A percentile compares a stretch with the other conserved stretches of the same genome.
Evolutionary conservation across 495 filamentous ascomycete species (phyloP).

Genomic region (Penicillium ochrochloron): DNA sequence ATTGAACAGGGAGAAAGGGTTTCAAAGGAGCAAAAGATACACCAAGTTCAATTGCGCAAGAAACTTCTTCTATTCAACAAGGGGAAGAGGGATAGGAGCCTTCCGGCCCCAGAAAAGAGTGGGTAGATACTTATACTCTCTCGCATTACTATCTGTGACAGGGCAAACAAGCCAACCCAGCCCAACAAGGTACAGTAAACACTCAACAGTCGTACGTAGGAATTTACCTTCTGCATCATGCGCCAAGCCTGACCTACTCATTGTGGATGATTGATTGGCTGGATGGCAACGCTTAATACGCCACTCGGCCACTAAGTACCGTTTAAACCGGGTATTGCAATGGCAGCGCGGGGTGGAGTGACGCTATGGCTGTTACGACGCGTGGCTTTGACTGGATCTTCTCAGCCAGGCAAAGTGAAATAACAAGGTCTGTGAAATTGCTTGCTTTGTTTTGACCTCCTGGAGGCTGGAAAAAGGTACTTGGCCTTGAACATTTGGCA

Average conservation of each 20-base stretch:
- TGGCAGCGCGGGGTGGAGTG: constrained; percentile 2
- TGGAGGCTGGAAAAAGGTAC: not conserved
- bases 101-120: not conserved
- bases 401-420: not conserved
- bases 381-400: constrained; percentile 1
- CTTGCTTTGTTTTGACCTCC: not conserved
- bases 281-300: not conserved
- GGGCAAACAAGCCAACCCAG: not conserved
- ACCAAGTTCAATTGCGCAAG: not conserved
- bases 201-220: constrained; percentile 1
- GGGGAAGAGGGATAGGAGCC: not conserved
- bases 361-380: constrained; percentile 1
- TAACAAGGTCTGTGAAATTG: not conserved
- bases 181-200: not conserved
- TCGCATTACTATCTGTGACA: not conserved
- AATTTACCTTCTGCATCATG: not conserved
- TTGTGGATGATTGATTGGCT: not conserved
- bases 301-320: not conserved
- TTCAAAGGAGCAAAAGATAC: not conserved
- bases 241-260: not conserved
- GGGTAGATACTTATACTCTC: not conserved
- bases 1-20: not conserved
- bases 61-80: not conserved
- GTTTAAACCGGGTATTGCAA: not conserved
- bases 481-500: not conserved